Evolutionary conservation across 2,329 filamentous ascomycete species (phyloP), one percentile per base, ranked within the genome.

Genomic region (Arthrinium puccinioides): DNA sequence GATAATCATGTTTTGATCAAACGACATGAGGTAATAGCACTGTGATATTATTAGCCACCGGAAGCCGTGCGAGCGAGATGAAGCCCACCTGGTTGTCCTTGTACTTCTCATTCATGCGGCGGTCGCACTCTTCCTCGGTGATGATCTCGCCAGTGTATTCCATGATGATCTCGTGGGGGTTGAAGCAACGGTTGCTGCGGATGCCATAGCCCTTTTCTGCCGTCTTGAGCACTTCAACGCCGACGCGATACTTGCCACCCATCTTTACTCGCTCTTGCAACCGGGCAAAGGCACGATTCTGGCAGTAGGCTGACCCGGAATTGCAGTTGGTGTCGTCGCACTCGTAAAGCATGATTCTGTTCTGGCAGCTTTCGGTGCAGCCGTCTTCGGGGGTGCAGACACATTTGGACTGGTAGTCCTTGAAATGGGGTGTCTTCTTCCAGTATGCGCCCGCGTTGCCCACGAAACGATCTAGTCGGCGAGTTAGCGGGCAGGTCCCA

Each of bases 11-110:
- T 94, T 92, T 60, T 96, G 88, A 56, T 97, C 89, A 57, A 97
- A 96, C 39, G 87, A 88, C 92, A 98, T 98, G 34, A 98, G 70
- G 60, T 98, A 98, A 62, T 95, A 97, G 62, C 88, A 95, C 86
- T 95, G 49, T 19, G 31, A 15, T 21, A 14, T 30, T 48, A 46
- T 43, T 16, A 37, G 15, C 25, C 43, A 38, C 38, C 40, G 50
- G 36, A 43, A 28, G 15, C n/a, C 9, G 26, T 18, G 33, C 15
- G 13, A 24, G 25, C 26, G 10, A 9, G 15, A 28, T 28, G 15
- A 13, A 15, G 60, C 78, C 60, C 59, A 94, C 88, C 64, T 92
- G 83, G 51, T 95, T 94, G 56, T 95, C 77, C 60, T 92, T 94
- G 67, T 98, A 98, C 41, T 84, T 76, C 44, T 90, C 84, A 42